Percentiles rank a stretch among this genome's conserved stretches.
phyloP scores from a whole-genome alignment of 192 early-diverging fungal species.

The Coemansia sp. region DNA sequence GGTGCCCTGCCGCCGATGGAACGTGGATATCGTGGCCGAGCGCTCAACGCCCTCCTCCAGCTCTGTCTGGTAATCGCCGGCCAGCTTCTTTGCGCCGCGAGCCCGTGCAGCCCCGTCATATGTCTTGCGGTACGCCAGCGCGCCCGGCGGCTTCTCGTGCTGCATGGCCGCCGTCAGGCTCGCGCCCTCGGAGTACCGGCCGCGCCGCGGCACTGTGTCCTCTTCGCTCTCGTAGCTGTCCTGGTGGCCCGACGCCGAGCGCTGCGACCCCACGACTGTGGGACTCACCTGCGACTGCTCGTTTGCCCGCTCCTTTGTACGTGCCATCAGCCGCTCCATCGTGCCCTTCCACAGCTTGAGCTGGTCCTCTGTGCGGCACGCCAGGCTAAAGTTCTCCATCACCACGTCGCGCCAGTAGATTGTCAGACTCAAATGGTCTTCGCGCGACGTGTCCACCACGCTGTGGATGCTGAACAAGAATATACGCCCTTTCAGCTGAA shows the following conservation, averaged over 20 bases:
- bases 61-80: conserved; percentile 40
- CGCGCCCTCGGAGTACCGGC: conserved; percentile 47
- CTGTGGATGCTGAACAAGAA: conserved; percentile 76
- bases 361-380: conserved; percentile 89
- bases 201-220: conserved; percentile 32
- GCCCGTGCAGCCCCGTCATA: conserved; percentile 42
- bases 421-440: conserved; percentile 56
- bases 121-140: conserved; percentile 46
- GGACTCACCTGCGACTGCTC: conserved; percentile 18
- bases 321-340: conserved; percentile 68
- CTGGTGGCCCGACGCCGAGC: conserved; percentile 17
- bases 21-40: conserved; percentile 41
- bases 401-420: conserved; percentile 87
- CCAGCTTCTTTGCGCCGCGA: conserved; percentile 31
- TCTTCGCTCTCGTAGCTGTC: conserved; percentile 35
- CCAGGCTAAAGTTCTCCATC: conserved; percentile 84
- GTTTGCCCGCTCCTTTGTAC: conserved; percentile 49
- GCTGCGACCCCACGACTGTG: conserved; percentile 11
- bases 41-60: conserved; percentile 48
- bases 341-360: conserved; percentile 85
- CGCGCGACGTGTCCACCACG: conserved; percentile 64
- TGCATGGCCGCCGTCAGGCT: conserved; percentile 46
- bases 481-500: conserved; percentile 86
- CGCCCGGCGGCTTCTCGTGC: conserved; percentile 29
- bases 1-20: conserved; percentile 42